Percentiles rank a stretch among this genome's conserved stretches.
phyloP scores from a whole-genome alignment of 192 early-diverging fungal species.

The Podochytrium sp. region DNA sequence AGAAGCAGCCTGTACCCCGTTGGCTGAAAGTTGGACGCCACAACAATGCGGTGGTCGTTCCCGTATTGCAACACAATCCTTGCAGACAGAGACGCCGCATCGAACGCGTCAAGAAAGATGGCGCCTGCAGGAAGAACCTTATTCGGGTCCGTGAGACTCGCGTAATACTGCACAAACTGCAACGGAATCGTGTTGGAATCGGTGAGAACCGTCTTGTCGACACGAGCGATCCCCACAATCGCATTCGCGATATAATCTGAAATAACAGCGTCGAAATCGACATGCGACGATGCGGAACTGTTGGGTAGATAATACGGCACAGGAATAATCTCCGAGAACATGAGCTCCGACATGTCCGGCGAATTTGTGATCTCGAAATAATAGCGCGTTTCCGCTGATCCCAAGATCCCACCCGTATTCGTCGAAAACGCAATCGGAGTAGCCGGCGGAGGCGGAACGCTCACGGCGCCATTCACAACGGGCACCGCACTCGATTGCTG shows the following conservation, averaged over 20 bases:
- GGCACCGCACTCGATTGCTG: too few relatives aligned
- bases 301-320: slow-evolving; percentile 41
- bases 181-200: slow-evolving; percentile 32
- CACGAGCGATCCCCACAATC: slow-evolving; percentile 40
- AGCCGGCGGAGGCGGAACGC: too few relatives aligned
- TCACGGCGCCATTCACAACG: too few relatives aligned
- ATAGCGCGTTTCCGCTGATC: too few relatives aligned
- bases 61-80: slow-evolving; percentile 57
- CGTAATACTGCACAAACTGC: slow-evolving; percentile 16
- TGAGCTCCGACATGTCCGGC: too few relatives aligned
- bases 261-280: slow-evolving; percentile 31
- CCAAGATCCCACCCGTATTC: too few relatives aligned
- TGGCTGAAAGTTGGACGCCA: slow-evolving; percentile 52
- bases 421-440: too few relatives aligned
- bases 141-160: slow-evolving; percentile 36
- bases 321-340: slow-evolving; percentile 31
- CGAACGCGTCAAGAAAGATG: slow-evolving; percentile 55
- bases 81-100: slow-evolving; percentile 44
- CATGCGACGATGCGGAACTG: too few relatives aligned
- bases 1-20: slow-evolving; percentile 54
- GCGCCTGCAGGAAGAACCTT: slow-evolving; percentile 61
- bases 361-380: too few relatives aligned
- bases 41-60: slow-evolving; percentile 44
- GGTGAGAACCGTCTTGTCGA: slow-evolving; percentile 54
- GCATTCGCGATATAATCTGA: slow-evolving; percentile 17